Evolutionary conservation across 805 yeast species (phyloP).

Genomic region (Candida nonsorbophila): DNA sequence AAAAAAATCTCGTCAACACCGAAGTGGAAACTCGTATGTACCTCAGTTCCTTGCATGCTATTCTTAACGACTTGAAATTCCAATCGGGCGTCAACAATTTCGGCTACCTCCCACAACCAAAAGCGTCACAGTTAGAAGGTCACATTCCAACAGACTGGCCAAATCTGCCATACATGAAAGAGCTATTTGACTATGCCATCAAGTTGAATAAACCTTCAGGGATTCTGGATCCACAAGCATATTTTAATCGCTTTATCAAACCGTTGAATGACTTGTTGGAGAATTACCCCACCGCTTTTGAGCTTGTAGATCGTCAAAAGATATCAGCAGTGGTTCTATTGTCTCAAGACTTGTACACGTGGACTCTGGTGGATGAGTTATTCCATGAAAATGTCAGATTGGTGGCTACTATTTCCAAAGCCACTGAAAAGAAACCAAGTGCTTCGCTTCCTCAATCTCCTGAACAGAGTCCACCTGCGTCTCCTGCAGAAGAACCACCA

Average conservation of each 20-base stretch:
- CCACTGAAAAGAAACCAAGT: too few species aligned
- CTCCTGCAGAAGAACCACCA: too few species aligned
- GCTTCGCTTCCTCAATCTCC: too few species aligned
- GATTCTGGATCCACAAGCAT: constrained; percentile 1
- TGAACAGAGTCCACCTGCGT: too few species aligned
- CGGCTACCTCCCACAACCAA: constrained; percentile 4
- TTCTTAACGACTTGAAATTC: constrained; percentile 53
- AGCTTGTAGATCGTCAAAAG: constrained; percentile 19
- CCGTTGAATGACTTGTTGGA: constrained; percentile 5
- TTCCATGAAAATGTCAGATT: too few species aligned
- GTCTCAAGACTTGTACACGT: too few species aligned
- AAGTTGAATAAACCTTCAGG: constrained; percentile 13
- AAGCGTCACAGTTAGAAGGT: constrained; percentile 2
- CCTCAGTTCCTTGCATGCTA: constrained; percentile 44
- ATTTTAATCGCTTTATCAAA: constrained; percentile 3
- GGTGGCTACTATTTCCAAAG: too few species aligned
- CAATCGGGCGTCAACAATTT: constrained; percentile 41
- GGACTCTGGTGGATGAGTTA: too few species aligned
- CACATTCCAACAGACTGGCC: constrained; percentile 18
- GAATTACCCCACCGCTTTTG: constrained; percentile 22
- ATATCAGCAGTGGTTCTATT: too few species aligned
- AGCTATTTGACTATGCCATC: constrained; percentile 23
- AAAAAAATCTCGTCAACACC: constrained; percentile 6
- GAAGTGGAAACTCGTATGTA: neutral
- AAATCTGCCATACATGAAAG: constrained; percentile 22